Evolutionary conservation across 2,329 filamentous ascomycete species (phyloP), one percentile per base, ranked within the genome.

Genomic region (Penicillium sp.): DNA sequence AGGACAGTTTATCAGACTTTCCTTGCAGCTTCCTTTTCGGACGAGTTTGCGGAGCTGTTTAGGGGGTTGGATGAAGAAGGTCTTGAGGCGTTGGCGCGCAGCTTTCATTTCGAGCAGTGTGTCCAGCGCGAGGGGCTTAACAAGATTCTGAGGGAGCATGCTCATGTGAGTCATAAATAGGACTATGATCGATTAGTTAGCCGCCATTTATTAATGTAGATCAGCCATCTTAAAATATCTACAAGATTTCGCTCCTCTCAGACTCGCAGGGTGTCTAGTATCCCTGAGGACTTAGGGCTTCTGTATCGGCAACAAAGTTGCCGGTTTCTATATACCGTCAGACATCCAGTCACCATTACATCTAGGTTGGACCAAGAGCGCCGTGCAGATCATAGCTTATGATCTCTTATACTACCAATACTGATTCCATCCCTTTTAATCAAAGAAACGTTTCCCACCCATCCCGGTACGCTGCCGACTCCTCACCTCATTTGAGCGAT

Each of bases 31-130:
- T 84, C 46, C 7, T 75, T 85, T 59, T 77, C 78, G 5, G 80
- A 82, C 70, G 86, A 88, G 69, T 83, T 85, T 71, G 85, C 85
- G 0, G 81, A 82, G 66, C 71, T 86, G 31, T 88, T 89, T 66
- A 72, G 76, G 45, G 83, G 75, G 84, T 84, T 26, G 21, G 21
- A 26, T 48, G 19, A 26, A 6, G 46, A 8, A 11, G n/a, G 26
- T 9, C 46, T 48, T 7, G 46, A 48, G 21, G 46, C 19, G 3
- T 23, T 48, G 46, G 46, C 46, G 0, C 75, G 71, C 15, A 85
- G 79, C 61, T 88, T 88, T 67, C 78, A 78, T 29, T 81, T 86
- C 66, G 83, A 86, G 78, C n/a, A 48, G 21, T 48, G 46, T 23
- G 46, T 48, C 11, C 46, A 48, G 46, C 46, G 46, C 23, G 19